phyloP scores from a whole-genome alignment of 768 basidiomycete species.

The Suillus cothurnatus region DNA sequence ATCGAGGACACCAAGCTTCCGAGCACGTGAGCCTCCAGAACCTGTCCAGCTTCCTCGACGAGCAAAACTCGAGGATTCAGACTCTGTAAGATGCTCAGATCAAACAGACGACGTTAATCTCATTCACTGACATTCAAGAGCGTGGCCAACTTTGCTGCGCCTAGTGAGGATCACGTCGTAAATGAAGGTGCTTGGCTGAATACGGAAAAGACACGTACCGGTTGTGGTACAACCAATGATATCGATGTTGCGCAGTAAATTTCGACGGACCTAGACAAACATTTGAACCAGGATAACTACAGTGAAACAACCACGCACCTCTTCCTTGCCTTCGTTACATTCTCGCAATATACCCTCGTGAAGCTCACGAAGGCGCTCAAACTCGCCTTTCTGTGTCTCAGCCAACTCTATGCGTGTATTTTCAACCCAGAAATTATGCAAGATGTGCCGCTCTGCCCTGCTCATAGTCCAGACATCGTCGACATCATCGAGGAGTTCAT shows the following conservation, averaged over 20 bases:
- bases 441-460: conserved; percentile 43
- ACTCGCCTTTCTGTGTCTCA: conserved; percentile 39
- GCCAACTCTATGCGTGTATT: conserved; percentile 38
- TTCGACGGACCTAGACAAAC: conserved; percentile 49
- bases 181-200: neutral
- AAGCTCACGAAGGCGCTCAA: conserved; percentile 40
- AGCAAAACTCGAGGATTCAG: conserved; percentile 62
- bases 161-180: conserved; percentile 31
- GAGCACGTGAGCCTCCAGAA: conserved; percentile 76
- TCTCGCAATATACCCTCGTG: conserved; percentile 42
- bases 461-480: conserved; percentile 59
- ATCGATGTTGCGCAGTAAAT: conserved; percentile 53
- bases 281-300: neutral
- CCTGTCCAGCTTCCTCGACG: conserved; percentile 84
- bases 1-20: conserved; percentile 64
- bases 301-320: conserved; percentile 42
- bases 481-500: conserved; percentile 33
- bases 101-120: neutral
- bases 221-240: conserved; percentile 81
- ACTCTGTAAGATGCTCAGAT: conserved; percentile 40
- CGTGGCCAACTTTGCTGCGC: conserved; percentile 66
- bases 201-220: conserved; percentile 41
- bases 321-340: conserved; percentile 47
- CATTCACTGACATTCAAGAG: conserved; percentile 51
- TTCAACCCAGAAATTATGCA: conserved; percentile 51